Evolutionary conservation across 805 yeast species (phyloP), one percentile per base, ranked within the genome.

Genomic region (Myxozyma neglecta): DNA sequence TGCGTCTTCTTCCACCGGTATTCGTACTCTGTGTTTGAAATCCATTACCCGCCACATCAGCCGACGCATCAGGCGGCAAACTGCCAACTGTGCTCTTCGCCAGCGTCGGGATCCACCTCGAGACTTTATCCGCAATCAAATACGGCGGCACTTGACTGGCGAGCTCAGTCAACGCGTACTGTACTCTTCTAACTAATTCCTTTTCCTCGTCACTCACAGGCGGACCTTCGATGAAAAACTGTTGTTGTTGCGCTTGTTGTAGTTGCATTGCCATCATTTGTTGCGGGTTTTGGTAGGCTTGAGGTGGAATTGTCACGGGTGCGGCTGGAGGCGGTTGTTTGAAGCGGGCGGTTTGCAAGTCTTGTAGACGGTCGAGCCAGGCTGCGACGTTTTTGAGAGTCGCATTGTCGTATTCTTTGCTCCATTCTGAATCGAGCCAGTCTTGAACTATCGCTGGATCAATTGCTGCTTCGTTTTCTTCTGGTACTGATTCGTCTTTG

Each of bases 321-420:
- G 59, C 61, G 20, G 39, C 53, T 57, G 61, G 69, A 66, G 39
- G 66, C 50, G 69, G 50, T 11, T 67, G 64, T 13, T 65, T 48
- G 34, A 76, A 74, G 64, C 90, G 78, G 46, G 74, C 69, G 16
- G 80, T 75, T 70, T 88, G 85, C 37, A 83, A 61, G 29, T 74
- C 73, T 64, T 83, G 82, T 32, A 88, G 71, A 60, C 83, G 80
- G 10, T 78, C 66, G 24, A 88, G 68, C 48, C 81, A 74, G 49
- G 74, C 70, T 35, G 80, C 78, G 42, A 86, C 77, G 18, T 77
- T 73, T 53, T 79, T 70, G 47, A 75, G 73, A 56, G 78, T 81
- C 1, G 75, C 64, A 7, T 24, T 47, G 46, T 63, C 69, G 55
- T 55, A 59, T 14, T 45, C 61, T 14, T 46, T n/a, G 61, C 60